phyloP scores from a whole-genome alignment of 108 stramenopile species.

The Fistulifera pelliculosa region DNA sequence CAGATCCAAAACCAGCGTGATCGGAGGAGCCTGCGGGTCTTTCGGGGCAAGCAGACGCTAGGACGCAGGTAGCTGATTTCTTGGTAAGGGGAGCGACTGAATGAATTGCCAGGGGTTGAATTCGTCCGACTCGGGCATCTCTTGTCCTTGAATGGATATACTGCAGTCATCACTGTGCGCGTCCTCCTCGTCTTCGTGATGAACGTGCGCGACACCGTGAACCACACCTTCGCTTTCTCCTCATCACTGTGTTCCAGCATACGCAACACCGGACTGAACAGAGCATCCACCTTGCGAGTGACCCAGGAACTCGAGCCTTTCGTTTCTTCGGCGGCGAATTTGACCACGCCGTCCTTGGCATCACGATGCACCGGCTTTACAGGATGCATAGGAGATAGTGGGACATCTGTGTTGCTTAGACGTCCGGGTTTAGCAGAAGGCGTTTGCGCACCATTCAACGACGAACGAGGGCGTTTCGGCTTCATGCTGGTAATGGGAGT shows the following conservation, averaged over 20 bases:
- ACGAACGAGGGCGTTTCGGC: constrained; percentile 7
- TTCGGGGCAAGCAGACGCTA: constrained; percentile 47
- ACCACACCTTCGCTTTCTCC: constrained; percentile 1
- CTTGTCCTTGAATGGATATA: constrained; percentile 5
- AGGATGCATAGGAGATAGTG: constrained; percentile 68
- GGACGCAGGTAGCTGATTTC: constrained; percentile 37
- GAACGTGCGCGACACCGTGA: constrained; percentile 3
- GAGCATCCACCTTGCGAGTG: constrained; percentile 41
- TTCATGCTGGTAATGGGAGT: constrained; percentile 13
- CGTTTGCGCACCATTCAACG: background rate
- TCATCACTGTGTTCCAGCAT: constrained; percentile 29
- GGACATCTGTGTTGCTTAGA: constrained; percentile 12
- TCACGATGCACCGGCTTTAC: constrained; percentile 29
- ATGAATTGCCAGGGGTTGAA: constrained; percentile 97
- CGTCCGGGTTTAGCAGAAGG: background rate
- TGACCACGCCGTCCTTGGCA: constrained; percentile 10
- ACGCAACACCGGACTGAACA: constrained; percentile 74
- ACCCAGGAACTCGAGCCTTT: constrained; percentile 21
- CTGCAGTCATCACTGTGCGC: background rate
- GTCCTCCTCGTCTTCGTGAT: background rate
- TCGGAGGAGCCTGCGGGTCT: constrained; percentile 26
- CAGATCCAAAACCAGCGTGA: constrained; percentile 88
- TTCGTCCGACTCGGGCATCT: constrained; percentile 51
- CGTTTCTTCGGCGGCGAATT: constrained; percentile 12
- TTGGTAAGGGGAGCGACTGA: constrained; percentile 75